A percentile compares a stretch with the other conserved stretches of the same genome.
These are phyloP conservation scores for Euphorbia celastroides DNA, from an alignment of 441 rosid species.

Conservation along the genomic window DNA sequence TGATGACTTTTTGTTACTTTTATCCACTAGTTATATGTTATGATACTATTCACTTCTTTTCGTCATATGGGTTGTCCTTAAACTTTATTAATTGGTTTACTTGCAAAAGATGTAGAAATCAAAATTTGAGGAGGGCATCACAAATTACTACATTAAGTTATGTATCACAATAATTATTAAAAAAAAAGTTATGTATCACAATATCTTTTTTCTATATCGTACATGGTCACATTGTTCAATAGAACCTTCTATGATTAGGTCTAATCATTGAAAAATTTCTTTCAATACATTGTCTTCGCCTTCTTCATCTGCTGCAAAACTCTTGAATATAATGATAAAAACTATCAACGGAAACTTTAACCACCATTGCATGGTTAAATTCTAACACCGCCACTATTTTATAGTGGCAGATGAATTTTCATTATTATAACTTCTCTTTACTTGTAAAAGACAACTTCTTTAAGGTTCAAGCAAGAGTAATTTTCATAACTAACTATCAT, in stretches of 20 bases:
- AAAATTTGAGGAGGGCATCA: conserved; percentile 4
- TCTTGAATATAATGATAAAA: too few species aligned
- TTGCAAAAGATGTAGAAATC: background rate
- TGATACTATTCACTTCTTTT: background rate
- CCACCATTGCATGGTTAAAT: too few species aligned
- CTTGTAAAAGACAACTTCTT: background rate
- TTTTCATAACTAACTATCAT: conserved; percentile 9
- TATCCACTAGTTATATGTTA: conserved; percentile 9
- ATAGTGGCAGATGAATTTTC: too few species aligned
- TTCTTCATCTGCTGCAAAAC: background rate
- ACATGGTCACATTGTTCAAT: background rate
- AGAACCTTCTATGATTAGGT: conserved; percentile 20
- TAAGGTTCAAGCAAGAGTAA: background rate
- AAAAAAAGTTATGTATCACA: conserved; percentile 1
- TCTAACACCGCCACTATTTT: too few species aligned
- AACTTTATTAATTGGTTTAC: conserved; percentile 1
- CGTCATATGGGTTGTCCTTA: background rate
- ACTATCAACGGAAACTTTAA: too few species aligned
- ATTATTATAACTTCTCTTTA: too few species aligned
- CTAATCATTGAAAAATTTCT: background rate
- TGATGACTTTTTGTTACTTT: conserved; percentile 12
- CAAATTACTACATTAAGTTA: conserved; percentile 17
- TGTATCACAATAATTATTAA: background rate
- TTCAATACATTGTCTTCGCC: background rate
- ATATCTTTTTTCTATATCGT: background rate